Evolutionary conservation across 805 yeast species (phyloP).

Genomic region (Saturnispora zaruensis): DNA sequence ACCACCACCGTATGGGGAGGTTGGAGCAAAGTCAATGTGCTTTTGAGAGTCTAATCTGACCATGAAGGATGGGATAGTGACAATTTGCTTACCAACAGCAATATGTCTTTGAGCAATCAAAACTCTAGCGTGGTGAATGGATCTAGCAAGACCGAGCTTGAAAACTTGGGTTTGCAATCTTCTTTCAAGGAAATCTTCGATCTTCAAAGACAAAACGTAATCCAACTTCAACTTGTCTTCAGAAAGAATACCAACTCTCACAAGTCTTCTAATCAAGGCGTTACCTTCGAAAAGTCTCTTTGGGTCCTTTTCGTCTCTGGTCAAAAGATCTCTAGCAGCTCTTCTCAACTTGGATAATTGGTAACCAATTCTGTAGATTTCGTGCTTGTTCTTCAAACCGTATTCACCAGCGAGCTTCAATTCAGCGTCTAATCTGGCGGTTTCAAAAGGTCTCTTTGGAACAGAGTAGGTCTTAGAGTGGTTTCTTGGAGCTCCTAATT

Average conservation of each 20-base stretch:
- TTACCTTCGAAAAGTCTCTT: constrained; percentile 99
- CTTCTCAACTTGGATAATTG: constrained; percentile 99
- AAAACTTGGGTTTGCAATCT: constrained; percentile 99
- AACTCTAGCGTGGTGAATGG: constrained; percentile 99
- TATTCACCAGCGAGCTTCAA: constrained; percentile 98
- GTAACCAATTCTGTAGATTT: constrained; percentile 98
- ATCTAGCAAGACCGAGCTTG: constrained; percentile 99
- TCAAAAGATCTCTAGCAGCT: constrained; percentile 99
- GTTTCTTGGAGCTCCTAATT: constrained; percentile 93
- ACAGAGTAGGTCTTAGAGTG: constrained; percentile 99
- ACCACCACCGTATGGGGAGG: constrained; percentile 99
- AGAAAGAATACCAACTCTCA: constrained; percentile 96
- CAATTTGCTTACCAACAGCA: constrained; percentile 99
- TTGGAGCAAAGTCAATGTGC: constrained; percentile 99
- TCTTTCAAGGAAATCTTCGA: constrained; percentile 99
- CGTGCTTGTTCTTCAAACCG: constrained; percentile 99
- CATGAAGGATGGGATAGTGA: constrained; percentile 97
- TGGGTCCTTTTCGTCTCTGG: constrained; percentile 99
- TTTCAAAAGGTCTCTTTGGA: constrained; percentile 99
- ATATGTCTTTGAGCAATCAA: constrained; percentile 98
- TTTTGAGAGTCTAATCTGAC: constrained; percentile 99
- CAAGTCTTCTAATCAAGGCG: constrained; percentile 99
- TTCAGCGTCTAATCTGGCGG: constrained; percentile 99
- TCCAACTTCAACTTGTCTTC: constrained; percentile 99
- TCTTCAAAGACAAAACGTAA: constrained; percentile 96